A percentile compares a stretch with the other conserved stretches of the same genome.
phyloP scores from a whole-genome alignment of 129 eudicot genomes.

The Kitagawia praeruptora region DNA sequence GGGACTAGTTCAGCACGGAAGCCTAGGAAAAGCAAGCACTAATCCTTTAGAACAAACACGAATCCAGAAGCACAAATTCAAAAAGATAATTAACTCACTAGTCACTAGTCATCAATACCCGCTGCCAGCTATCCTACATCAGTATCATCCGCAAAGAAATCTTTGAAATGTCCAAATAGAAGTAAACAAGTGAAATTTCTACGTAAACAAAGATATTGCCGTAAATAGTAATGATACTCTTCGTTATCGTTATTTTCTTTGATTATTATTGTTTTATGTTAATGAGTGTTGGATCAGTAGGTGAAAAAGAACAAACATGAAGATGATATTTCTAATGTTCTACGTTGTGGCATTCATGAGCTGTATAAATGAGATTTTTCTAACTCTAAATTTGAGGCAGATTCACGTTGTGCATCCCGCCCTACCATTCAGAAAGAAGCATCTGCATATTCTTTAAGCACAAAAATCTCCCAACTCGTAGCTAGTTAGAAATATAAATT shows the following conservation, averaged over 20 bases:
- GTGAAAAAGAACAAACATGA: neutral
- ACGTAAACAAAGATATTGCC: neutral
- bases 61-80: no score
- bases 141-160: neutral
- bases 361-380: neutral
- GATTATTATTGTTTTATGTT: neutral
- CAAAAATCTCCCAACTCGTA: neutral
- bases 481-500: neutral
- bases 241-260: neutral
- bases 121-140: no score
- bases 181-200: neutral
- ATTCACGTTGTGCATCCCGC: neutral
- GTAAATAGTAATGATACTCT: neutral
- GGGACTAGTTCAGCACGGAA: no score
- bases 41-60: no score
- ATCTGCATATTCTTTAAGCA: neutral
- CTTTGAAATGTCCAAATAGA: neutral
- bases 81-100: no score
- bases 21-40: no score
- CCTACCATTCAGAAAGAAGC: neutral
- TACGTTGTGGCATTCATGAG: neutral
- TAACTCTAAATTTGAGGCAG: neutral
- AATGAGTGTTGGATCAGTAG: neutral
- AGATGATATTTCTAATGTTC: neutral
- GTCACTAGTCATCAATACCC: no score